Evolutionary conservation across 345 rosid species (phyloP), one percentile per base, ranked within the genome.

Genomic region (Eucalyptus pauciflora): DNA sequence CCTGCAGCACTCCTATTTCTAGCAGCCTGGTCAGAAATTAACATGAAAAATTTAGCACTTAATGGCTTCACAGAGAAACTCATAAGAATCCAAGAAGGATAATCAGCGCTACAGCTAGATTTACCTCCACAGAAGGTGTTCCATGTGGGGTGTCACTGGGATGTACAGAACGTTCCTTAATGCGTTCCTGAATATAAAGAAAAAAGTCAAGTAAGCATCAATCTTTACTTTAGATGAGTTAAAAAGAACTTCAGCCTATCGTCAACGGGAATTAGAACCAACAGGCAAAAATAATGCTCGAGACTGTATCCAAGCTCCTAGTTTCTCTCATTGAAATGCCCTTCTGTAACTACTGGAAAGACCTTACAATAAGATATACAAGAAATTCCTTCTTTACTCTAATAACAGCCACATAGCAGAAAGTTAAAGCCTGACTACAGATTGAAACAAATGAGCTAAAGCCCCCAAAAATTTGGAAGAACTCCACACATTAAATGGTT

Each of bases 91-190:
- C 50, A 81, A 37, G 37, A 27, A 49, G 22, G 86, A 52, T 37
- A 80, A 13, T 80, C 43, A 51, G 31, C 62, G 69, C 81, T 43
- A 50, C 46, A 64, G 51, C 31, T 86, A 81, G 48, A 52, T 86
- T 90, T 90, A 97, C 99, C 97, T 93, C 95, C 89, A 91, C 88
- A 51, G 96, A 91, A 88, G 90, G 93, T 90, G 94, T 88, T 52
- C 91, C 91, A 86, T 90, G 93, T 87, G 94, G 91, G 90, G 93
- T 88, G 91, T 94, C 97, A 92, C 89, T 93, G 31, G 98, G 92
- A 31, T 67, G 94, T 86, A 93, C 60, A 92, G 99, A 91, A 92
- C 98, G 94, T 91, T 94, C 97, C 92, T 96, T 95, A 90, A 97
- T 92, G 85, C 98, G 99, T 88, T 95, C 97, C 99, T 97, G 86